Conservation (phyloP, 768 basidiomycete species). For the Sarcodon aspratus region DNA sequence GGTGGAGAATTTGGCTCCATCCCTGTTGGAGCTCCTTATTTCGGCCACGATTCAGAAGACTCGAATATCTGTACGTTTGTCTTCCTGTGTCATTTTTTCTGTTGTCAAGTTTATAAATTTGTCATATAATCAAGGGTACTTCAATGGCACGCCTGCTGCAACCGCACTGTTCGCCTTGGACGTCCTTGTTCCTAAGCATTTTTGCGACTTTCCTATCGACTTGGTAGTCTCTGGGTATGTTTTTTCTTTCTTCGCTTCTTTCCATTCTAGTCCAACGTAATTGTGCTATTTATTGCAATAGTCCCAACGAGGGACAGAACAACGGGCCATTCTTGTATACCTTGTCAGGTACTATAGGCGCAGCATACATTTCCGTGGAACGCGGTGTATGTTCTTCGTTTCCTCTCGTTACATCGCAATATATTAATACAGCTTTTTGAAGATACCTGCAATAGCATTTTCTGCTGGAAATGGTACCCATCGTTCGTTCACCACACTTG, state of each 20-base stretch:
- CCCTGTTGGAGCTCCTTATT: slow-evolving; percentile 18
- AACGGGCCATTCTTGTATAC: slow-evolving; percentile 18
- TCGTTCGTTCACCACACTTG: slow-evolving; percentile 18
- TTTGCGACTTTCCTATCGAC: slow-evolving; percentile 15
- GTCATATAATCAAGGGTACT: slow-evolving; percentile 15
- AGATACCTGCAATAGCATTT: slow-evolving; percentile 19
- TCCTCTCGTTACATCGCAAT: not conserved
- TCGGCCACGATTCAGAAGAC: slow-evolving; percentile 15
- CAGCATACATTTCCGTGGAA: slow-evolving; percentile 16
- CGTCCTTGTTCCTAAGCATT: slow-evolving; percentile 15
- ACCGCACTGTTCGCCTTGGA: slow-evolving; percentile 15
- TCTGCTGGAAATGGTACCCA: slow-evolving; percentile 18
- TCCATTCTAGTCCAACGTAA: no score
- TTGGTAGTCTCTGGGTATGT: slow-evolving; percentile 14
- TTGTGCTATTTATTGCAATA: no score
- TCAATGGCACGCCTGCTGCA: slow-evolving; percentile 22
- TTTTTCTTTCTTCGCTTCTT: no score
- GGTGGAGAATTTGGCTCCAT: slow-evolving; percentile 20
- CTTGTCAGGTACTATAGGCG: slow-evolving; percentile 19
- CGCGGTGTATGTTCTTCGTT: slow-evolving; percentile 12
- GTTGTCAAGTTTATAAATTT: not conserved
- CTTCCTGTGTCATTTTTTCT: not conserved
- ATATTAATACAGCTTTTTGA: not conserved
- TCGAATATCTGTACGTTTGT: slow-evolving; percentile 14
- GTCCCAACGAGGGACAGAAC: slow-evolving; percentile 21